Conservation (phyloP, 2,329 filamentous ascomycete genomes). For the Madurella fahalii region DNA sequence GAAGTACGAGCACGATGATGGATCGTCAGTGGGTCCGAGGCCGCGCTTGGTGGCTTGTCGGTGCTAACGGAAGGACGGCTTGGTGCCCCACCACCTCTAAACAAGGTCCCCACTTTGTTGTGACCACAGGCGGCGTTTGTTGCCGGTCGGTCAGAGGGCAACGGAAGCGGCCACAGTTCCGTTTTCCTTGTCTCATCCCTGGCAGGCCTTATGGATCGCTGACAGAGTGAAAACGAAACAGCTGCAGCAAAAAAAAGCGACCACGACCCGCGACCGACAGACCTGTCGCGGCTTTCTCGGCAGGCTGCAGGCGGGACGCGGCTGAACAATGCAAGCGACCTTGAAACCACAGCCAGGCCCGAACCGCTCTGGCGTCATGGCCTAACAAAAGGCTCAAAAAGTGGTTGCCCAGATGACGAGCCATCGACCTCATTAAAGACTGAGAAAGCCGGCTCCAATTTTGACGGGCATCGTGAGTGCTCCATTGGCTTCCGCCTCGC, state of each 20-base stretch:
- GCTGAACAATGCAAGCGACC: too few species aligned
- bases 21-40: slow-evolving; percentile 8
- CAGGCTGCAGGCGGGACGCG: neutral
- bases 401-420: too few species aligned
- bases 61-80: slow-evolving; percentile 4
- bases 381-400: too few species aligned
- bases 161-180: slow-evolving; percentile 2
- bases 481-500: too few species aligned
- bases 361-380: too few species aligned
- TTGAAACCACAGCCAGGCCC: too few species aligned
- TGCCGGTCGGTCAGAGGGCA: neutral
- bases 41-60: neutral
- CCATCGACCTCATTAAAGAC: too few species aligned
- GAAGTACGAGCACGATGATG: neutral
- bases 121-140: neutral
- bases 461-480: too few species aligned
- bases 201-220: neutral
- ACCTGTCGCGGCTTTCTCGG: neutral
- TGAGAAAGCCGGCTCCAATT: too few species aligned
- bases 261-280: neutral
- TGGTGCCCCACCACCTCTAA: slow-evolving; percentile 3
- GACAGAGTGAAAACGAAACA: neutral
- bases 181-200: neutral
- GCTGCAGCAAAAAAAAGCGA: neutral
- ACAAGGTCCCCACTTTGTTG: slow-evolving; percentile 1